Evolutionary conservation across 345 rosid genomes (phyloP).

Genomic region (Arabidopsis arenosa): DNA sequence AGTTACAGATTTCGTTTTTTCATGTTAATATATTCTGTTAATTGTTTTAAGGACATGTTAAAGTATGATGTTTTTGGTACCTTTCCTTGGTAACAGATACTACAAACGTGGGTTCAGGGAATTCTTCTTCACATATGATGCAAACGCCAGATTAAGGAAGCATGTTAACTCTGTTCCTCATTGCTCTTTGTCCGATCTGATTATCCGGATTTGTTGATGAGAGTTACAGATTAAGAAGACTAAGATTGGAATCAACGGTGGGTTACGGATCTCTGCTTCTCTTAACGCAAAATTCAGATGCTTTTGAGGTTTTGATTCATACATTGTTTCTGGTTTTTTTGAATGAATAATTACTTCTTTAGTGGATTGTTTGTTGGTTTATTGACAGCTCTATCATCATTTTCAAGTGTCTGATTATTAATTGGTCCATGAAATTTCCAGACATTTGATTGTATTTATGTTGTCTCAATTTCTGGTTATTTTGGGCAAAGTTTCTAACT

Average conservation of each 20-base stretch:
- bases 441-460: too few species aligned
- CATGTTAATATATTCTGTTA: neutral
- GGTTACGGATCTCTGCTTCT: slow-evolving; percentile 10
- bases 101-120: slow-evolving; percentile 79
- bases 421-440: too few species aligned
- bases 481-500: too few species aligned
- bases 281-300: slow-evolving; percentile 1
- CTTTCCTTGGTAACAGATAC: slow-evolving; percentile 55
- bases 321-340: neutral
- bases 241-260: too few species aligned
- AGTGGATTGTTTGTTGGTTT: slow-evolving; percentile 24
- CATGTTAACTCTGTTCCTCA: too few species aligned
- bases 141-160: too few species aligned
- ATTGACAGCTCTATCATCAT: neutral
- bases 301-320: slow-evolving; percentile 10
- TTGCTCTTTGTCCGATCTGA: too few species aligned
- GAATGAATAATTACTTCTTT: neutral
- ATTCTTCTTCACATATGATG: slow-evolving; percentile 64
- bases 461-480: too few species aligned
- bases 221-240: too few species aligned
- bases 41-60: neutral
- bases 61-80: slow-evolving; percentile 25
- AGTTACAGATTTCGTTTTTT: slow-evolving; percentile 15
- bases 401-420: too few species aligned
- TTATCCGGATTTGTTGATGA: too few species aligned